Conservation (phyloP, 441 rosid species). For the Populus hybrid region DNA sequence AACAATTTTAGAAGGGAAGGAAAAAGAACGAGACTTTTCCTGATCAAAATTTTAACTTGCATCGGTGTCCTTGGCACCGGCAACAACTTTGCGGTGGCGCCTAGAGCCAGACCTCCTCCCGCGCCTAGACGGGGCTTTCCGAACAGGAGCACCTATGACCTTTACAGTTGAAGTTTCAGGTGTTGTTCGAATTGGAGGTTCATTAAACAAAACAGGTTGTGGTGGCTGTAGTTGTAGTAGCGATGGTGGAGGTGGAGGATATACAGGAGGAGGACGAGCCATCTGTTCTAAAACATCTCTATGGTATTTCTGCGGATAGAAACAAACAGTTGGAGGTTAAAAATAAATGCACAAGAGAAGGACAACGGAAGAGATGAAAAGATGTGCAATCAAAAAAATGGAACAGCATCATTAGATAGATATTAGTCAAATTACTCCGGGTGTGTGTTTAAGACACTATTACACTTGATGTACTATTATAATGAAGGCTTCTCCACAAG, state of each 20-base stretch:
- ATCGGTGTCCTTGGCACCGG: constrained; percentile 39
- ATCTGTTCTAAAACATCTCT: constrained; percentile 53
- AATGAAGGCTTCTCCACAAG: not conserved
- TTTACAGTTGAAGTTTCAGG: constrained; percentile 32
- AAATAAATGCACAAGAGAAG: not conserved
- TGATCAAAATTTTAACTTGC: constrained; percentile 29
- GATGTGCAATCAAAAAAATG: not conserved
- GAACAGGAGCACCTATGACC: constrained; percentile 23
- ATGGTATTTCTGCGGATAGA: constrained; percentile 64
- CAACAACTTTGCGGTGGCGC: constrained; percentile 66
- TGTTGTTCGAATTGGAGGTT: constrained; percentile 35
- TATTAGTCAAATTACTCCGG: not conserved
- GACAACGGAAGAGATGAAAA: not conserved
- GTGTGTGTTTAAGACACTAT: not conserved
- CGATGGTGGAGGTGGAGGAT: constrained; percentile 33
- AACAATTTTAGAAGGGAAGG: constrained; percentile 22
- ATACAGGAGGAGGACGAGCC: constrained; percentile 33
- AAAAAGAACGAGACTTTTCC: constrained; percentile 30
- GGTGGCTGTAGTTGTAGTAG: not conserved
- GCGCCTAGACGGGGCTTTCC: constrained; percentile 42
- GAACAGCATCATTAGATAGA: not conserved
- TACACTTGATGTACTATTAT: not conserved
- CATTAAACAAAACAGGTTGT: constrained; percentile 27
- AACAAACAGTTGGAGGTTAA: not conserved
- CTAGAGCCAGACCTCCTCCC: constrained; percentile 60